Evolutionary conservation across 768 basidiomycete species (phyloP), one percentile per base, ranked within the genome.

Genomic region (Ramaria rubella): DNA sequence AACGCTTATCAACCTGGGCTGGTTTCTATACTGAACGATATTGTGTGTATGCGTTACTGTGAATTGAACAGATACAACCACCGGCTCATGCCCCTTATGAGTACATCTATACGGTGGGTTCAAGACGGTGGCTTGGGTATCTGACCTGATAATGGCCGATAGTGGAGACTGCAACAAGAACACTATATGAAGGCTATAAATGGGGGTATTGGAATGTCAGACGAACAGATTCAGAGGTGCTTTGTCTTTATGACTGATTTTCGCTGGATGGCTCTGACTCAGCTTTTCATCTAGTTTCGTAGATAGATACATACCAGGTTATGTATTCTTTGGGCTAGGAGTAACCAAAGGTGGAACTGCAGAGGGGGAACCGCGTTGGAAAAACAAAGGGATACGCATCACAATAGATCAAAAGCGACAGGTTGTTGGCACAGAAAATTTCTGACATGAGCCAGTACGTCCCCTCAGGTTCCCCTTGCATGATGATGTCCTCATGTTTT

Each of bases 301-400:
- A 5, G 88, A 93, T 68, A 83, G 94, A 4, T 96, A 96, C 69
- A 93, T 97, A 62, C 94, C 94, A 1, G 90, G 88, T 3, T 97
- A 96, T 65, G 83, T 95, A 58, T 86, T 94, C 66, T 97, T 89
- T 64, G 82, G 78, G 3, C 80, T 81, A 21, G 81, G 85, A 11
- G 72, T 87, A 4, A 61, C 51, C 9, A 61, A 63, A 5, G 77
- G 78, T 3, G 26, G 17, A 27, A 23, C 26, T 9, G 31, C 15
- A n/a, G 48, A 54, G 8, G 33, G 58, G n/a, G 59, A 59, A 7
- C 70, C 72, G 1, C 61, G 63, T 1, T 83, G 83, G 83, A 53
- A 65, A 12, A 80, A 77, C 7, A 75, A 70, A 24, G 77, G 81
- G 2, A 67, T 89, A 40, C 71, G 70, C 12, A 67, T 90, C 24